Evolutionary conservation across 202 grass and related monocot genomes (phyloP).

Genomic region (Miscanthus sacchariflorus): DNA sequence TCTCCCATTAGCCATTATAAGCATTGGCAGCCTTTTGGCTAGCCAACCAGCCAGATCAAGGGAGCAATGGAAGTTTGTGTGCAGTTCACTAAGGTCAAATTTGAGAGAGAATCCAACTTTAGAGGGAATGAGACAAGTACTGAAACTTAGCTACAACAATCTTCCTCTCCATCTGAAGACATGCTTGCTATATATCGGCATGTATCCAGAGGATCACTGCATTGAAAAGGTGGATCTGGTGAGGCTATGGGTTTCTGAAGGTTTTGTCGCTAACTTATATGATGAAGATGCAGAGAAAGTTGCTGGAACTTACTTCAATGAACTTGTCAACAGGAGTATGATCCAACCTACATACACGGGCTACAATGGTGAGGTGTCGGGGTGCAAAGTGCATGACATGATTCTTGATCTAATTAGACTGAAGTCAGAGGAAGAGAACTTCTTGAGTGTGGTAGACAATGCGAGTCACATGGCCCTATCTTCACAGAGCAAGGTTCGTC

Average conservation of each 20-base stretch:
- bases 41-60: neutral
- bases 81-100: neutral
- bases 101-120: neutral
- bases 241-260: neutral
- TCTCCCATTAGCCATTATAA: neutral
- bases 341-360: neutral
- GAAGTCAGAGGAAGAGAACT: slow-evolving; percentile 7
- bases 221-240: neutral
- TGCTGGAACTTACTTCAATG: neutral
- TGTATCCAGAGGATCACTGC: neutral
- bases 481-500: neutral
- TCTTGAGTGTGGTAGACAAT: neutral
- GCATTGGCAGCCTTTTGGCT: slow-evolving; percentile 5
- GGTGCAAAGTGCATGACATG: slow-evolving; percentile 2
- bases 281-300: neutral
- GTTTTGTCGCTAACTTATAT: neutral
- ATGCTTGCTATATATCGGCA: neutral
- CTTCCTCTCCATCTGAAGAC: neutral
- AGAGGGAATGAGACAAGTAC: slow-evolving; percentile 9
- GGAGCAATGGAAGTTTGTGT: slow-evolving; percentile 19
- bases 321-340: neutral
- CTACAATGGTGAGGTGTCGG: neutral
- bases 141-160: slow-evolving; percentile 1
- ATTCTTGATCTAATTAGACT: slow-evolving; percentile 1
- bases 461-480: neutral